These are phyloP conservation scores for Cercis canadensis DNA, from an alignment of 306 rosid genomes.

Conservation along the genomic window DNA sequence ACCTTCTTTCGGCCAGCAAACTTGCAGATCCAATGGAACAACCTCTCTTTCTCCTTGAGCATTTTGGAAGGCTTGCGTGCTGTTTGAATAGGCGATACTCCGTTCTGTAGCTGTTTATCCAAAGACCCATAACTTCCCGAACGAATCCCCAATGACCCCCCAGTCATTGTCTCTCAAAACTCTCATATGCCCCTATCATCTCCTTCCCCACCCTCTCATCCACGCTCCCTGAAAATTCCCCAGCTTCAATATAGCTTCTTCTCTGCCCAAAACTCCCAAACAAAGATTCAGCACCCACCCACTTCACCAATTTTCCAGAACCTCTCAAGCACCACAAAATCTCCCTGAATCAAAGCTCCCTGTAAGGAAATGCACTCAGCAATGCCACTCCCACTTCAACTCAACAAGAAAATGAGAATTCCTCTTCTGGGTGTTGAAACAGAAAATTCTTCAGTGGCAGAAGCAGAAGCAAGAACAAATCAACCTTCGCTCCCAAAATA, in stretches of 20 bases:
- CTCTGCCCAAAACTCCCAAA: constrained; percentile 2
- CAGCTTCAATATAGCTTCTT: constrained; percentile 3
- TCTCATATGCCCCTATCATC: constrained; percentile 57
- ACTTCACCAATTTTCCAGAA: constrained; percentile 43
- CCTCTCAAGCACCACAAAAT: constrained; percentile 36
- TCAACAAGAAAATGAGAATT: constrained; percentile 22
- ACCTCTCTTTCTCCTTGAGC: constrained; percentile 81
- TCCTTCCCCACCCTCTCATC: constrained; percentile 53
- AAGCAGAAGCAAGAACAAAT: constrained; percentile 38
- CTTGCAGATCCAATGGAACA: constrained; percentile 83
- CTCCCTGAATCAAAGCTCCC: constrained; percentile 35
- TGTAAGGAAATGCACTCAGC: constrained; percentile 46
- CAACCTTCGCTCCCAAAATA: constrained; percentile 25
- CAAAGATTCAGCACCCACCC: constrained; percentile 29
- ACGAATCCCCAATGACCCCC: constrained; percentile 90
- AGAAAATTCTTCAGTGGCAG: background rate
- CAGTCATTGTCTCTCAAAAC: constrained; percentile 72
- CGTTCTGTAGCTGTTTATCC: constrained; percentile 76
- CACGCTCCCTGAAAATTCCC: constrained; percentile 25
- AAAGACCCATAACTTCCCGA: constrained; percentile 81
- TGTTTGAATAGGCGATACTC: constrained; percentile 65
- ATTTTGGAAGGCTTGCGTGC: constrained; percentile 77
- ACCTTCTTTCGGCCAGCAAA: constrained; percentile 83
- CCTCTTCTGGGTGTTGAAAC: background rate
- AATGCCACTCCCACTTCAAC: constrained; percentile 41